Conservation (phyloP, 1,139 yeast genomes). For the Candida neerlandica region DNA sequence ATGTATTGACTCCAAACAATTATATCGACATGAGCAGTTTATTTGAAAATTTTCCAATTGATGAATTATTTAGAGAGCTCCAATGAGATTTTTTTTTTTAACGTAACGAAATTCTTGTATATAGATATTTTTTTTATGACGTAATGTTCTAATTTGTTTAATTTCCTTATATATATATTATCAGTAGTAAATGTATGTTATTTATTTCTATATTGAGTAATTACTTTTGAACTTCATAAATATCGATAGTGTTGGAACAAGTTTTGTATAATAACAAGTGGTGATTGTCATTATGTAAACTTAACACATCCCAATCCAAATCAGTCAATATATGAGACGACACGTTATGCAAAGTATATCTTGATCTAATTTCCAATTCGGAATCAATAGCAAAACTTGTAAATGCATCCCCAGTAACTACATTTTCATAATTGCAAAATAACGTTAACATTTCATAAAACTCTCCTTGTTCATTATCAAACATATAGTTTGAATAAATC, state of each 20-base stretch:
- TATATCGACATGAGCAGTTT: conserved; percentile 10
- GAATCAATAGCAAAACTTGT: not conserved
- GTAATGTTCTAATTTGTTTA: conserved; percentile 2
- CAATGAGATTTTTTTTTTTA: conserved; percentile 1
- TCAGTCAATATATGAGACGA: not conserved
- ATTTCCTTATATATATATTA: conserved; percentile 4
- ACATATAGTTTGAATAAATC: not conserved
- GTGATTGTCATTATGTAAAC: conserved; percentile 8
- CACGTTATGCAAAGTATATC: conserved; percentile 8
- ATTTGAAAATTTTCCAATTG: conserved; percentile 19
- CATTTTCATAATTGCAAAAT: conserved; percentile 6
- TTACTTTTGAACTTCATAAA: conserved; percentile 5
- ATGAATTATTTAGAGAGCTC: conserved; percentile 19
- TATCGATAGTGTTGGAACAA: not conserved
- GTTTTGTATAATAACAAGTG: conserved; percentile 9
- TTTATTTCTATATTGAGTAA: conserved; percentile 7
- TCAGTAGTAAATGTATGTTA: not conserved
- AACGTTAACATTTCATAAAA: conserved; percentile 11
- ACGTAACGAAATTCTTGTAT: not conserved
- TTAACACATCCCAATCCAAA: conserved; percentile 9
- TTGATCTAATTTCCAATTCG: not conserved
- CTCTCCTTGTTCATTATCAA: conserved; percentile 7
- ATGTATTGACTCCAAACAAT: not conserved
- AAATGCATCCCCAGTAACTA: conserved; percentile 1
- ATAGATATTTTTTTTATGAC: not conserved